Evolutionary conservation across 768 basidiomycete genomes (phyloP), one percentile per base, ranked within the genome.

Genomic region (Cytidiella melzeri): DNA sequence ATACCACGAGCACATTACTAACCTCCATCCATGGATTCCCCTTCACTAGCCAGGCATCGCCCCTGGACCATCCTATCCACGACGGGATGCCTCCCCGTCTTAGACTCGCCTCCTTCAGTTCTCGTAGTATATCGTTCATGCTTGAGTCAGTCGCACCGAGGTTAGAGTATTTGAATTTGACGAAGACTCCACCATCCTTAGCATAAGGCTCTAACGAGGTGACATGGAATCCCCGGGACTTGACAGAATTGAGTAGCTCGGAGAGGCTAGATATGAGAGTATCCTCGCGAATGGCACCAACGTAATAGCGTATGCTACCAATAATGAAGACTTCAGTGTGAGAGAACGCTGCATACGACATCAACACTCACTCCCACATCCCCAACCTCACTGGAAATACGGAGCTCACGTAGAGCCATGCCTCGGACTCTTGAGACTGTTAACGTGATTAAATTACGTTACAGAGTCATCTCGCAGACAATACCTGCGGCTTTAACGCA

Each of bases 181-280:
- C 83, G 61, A 91, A 92, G 13, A 89, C 83, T 4, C 92, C 92
- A 2, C 92, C 92, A 53, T 93, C 91, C 58, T 93, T 94, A 45
- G 67, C 65, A 53, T 81, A 74, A 5, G 82, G 81, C 45, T 88
- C 73, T 4, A 91, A 58, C 20, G 77, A 74, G 3, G 83, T 59
- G n/a, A 90, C 66, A 25, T 70, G 67, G 60, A 92, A 88, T 28
- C 69, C 71, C 55, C 81, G 77, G 0, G 72, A 58, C 25, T 75
- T 73, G 36, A 88, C 71, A 5, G 65, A 55, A 11, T 75, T 69
- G 6, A 92, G 69, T 27, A 80, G 71, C 1, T 59, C 57, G 13
- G 65, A 59, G 18, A 93, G 65, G 24, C 61, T 51, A 3, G 64
- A 67, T 23, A 87, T 69, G 1, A 90, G 67, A n/a, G 64, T 60